A percentile compares a stretch with the other conserved stretches of the same genome.
Conservation (phyloP, 257 asterid species). For the Penstemon barbatus region DNA sequence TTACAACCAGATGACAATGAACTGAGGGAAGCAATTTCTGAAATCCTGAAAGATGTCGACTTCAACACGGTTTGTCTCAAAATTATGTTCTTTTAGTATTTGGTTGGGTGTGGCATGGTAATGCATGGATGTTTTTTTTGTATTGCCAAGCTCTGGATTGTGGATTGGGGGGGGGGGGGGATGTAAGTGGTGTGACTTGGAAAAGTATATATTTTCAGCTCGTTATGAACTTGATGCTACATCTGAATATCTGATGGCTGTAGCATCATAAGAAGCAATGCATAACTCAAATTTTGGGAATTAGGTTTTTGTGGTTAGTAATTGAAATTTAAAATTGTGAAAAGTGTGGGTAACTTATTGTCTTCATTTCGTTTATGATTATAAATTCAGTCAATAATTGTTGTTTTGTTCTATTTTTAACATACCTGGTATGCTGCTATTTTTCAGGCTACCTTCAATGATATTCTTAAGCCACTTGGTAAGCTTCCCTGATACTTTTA, state of each 20-base stretch:
- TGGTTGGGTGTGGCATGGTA: background rate
- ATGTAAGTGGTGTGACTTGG: no score
- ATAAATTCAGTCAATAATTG: background rate
- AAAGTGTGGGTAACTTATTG: no score
- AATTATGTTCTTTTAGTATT: background rate
- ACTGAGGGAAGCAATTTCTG: slow-evolving; percentile 43
- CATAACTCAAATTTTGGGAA: no score
- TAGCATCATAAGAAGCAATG: no score
- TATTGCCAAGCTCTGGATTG: no score
- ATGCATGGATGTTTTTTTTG: background rate
- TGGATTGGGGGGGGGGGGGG: no score
- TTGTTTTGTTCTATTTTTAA: slow-evolving; percentile 8
- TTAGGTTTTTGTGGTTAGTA: no score
- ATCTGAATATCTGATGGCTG: no score
- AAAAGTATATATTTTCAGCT: no score
- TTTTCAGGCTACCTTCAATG: slow-evolving; percentile 92
- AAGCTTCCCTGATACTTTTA: slow-evolving; percentile 21
- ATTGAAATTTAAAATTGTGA: no score
- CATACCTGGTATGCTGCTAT: slow-evolving; percentile 18
- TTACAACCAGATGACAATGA: slow-evolving; percentile 48
- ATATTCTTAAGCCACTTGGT: slow-evolving; percentile 89
- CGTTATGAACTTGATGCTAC: no score
- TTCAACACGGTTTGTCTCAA: slow-evolving; percentile 58
- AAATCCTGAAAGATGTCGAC: slow-evolving; percentile 61
- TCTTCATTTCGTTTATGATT: no score